phyloP scores from a whole-genome alignment of 805 yeast genomes.

The Cyberlindnera galapagoensis region DNA sequence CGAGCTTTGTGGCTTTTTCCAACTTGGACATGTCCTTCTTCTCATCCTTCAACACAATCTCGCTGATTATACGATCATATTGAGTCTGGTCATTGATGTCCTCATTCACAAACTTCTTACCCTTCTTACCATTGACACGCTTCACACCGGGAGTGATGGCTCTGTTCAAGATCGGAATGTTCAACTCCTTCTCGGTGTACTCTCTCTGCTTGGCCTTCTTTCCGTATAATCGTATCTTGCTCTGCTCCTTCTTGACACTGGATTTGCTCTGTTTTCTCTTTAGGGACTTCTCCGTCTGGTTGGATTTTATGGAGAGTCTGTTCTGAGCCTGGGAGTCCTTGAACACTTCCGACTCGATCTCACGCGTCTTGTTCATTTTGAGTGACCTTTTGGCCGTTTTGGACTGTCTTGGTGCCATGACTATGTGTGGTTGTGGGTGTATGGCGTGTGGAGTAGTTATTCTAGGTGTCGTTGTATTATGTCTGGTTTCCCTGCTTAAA shows the following conservation, averaged over 20 bases:
- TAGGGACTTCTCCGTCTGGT: slow-evolving; percentile 46
- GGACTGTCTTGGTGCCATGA: slow-evolving; percentile 57
- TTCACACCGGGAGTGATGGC: slow-evolving; percentile 84
- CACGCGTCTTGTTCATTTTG: slow-evolving; percentile 46
- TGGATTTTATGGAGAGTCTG: slow-evolving; percentile 38
- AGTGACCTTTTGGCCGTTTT: slow-evolving; percentile 51
- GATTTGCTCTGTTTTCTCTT: slow-evolving; percentile 42
- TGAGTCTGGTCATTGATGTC: slow-evolving; percentile 45
- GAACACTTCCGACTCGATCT: slow-evolving; percentile 59
- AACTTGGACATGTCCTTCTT: slow-evolving; percentile 77
- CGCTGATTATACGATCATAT: slow-evolving; percentile 64
- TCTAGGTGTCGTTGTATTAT: no score
- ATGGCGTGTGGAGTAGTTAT: no score
- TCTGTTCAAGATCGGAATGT: slow-evolving; percentile 72
- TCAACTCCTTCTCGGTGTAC: slow-evolving; percentile 72
- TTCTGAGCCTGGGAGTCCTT: slow-evolving; percentile 67
- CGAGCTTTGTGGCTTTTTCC: slow-evolving; percentile 84
- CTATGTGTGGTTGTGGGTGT: not conserved
- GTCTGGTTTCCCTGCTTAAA: no score
- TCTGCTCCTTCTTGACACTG: slow-evolving; percentile 59
- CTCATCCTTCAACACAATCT: slow-evolving; percentile 79
- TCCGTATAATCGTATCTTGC: slow-evolving; percentile 61
- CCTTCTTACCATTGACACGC: slow-evolving; percentile 76
- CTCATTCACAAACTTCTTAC: slow-evolving; percentile 72
- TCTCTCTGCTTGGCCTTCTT: slow-evolving; percentile 36